Conservation (phyloP, 768 basidiomycete genomes). For the Butyriboletus loyo region DNA sequence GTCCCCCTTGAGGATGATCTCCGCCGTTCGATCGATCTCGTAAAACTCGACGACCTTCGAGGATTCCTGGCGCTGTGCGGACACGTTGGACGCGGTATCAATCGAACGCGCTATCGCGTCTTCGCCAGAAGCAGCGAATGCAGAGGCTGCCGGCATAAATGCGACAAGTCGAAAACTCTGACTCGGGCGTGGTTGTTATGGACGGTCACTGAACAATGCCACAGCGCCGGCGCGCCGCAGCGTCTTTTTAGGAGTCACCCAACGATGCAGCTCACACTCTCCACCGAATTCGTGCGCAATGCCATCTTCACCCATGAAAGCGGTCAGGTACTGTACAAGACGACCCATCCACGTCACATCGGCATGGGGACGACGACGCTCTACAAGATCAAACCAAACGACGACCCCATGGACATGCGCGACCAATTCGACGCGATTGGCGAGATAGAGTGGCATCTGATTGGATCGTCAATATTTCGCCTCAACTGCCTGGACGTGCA, state of each 20-base stretch:
- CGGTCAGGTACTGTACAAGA: constrained; percentile 32
- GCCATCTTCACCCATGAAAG: constrained; percentile 20
- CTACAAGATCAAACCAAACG: constrained; percentile 23
- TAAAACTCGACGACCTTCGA: constrained; percentile 63
- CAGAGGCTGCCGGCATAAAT: constrained; percentile 17
- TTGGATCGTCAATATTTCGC: constrained; percentile 30
- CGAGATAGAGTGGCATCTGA: constrained; percentile 33
- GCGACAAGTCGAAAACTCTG: background rate
- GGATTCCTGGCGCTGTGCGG: constrained; percentile 26
- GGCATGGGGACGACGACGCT: constrained; percentile 22
- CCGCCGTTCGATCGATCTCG: constrained; percentile 66
- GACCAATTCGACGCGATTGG: constrained; percentile 33
- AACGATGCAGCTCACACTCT: constrained; percentile 24
- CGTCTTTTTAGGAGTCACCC: background rate
- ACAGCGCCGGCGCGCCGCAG: background rate
- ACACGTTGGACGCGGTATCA: constrained; percentile 41
- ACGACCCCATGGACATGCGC: constrained; percentile 20
- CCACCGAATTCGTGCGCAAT: constrained; percentile 22
- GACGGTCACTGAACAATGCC: background rate
- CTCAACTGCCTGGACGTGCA: constrained; percentile 26
- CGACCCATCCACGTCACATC: constrained; percentile 16
- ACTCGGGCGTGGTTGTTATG: background rate
- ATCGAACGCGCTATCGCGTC: constrained; percentile 61
- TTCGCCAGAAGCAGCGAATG: constrained; percentile 58
- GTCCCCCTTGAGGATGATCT: constrained; percentile 55